Base-by-base conservation (phyloP, 2,329 filamentous ascomycete genomes). In the Thielaviopsis musarum region DNA sequence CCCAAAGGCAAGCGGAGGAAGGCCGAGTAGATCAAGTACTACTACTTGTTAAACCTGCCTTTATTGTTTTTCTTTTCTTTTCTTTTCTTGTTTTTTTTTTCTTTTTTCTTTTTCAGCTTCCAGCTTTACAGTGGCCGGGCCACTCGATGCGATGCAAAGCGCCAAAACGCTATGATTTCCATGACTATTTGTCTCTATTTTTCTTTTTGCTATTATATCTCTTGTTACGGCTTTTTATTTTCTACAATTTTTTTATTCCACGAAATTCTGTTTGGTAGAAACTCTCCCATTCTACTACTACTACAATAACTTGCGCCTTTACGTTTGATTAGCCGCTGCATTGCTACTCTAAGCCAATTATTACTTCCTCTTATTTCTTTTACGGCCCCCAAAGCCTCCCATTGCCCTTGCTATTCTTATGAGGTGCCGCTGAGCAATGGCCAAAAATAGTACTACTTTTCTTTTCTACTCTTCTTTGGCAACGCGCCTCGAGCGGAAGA, bases 1-100 rank as follows among this genome's bases (percentile, higher is more conserved):
- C 91, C 90, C 7, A 91, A 91, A 71, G 91, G 91, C 64, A 97
- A 96, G 79, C 83, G 90, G 74, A 85, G 91, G 74, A 94, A 88
- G 76, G 70, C 77, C 55, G 75, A 78, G 64, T 75, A 66, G 68
- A 59, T 19, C 19, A 30, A 48, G 9, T 21, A 3, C 19, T 41
- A 30, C 48, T 19, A 30, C 48, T 30, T 54, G 57, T 21, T 41
- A n/a, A n/a, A n/a, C n/a, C n/a, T n/a, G n/a, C n/a, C n/a, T 41
- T 19, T 49, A 13, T 53, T 52, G 19, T 5, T 28, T 56, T 49
- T 57, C 34, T 53, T 34, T 45, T 61, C 30, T 30, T 48, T 30
- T 59, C 53, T 56, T n/a, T 30, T 52, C 19, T 53, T 52, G 19
- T 5, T 28, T 56, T 49, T 57, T 45, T 53, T 34, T 45, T 61